Evolutionary conservation across 2,329 filamentous ascomycete species (phyloP), one percentile per base, ranked within the genome.

Genomic region (Fusarium nurragi): DNA sequence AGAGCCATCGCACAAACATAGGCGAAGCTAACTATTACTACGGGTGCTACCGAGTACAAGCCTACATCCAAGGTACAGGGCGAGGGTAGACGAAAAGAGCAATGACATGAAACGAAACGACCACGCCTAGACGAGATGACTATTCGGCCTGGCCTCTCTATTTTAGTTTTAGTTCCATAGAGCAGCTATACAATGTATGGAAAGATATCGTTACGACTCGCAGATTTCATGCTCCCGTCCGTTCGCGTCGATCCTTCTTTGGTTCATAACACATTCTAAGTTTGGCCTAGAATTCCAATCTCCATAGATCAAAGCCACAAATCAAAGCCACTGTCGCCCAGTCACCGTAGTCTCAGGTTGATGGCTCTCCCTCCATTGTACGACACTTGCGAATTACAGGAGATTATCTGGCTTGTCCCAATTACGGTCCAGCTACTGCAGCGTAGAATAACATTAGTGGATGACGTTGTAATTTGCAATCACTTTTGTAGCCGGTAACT

Each of bases 391-490:
- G 30, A 62, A 30, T 38, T 56, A 18, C 19, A 46, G 43, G 60
- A 64, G 39, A 64, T 64, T 54, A 25, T 43, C 28, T 21, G 19
- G 54, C 28, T 21, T 28, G 26, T 64, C 54, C 21, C 32, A 64
- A 64, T 64, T 50, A 64, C 47, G 49, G 23, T 10, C 25, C 21
- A 36, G 12, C 53, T 50, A 40, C 40, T 40, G 28, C 43, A 49
- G 22, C 26, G n/a, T 25, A 18, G 4, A 34, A n/a, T 34, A 16
- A 34, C n/a, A 34, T 34, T 34, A 34, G 51, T 57, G 60, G 45
- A 16, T 22, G 58, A 37, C 43, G 21, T 13, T 45, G 36, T 63
- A 63, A 61, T 63, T 63, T 61, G 40, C 58, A 56, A 62, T 62
- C 32, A 50, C 39, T 37, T 22, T 30, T 51, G 21, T 36, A 16